These are phyloP conservation scores for Westerdykella ornata DNA, from an alignment of 2,329 filamentous ascomycete genomes.

Conservation along the genomic window DNA sequence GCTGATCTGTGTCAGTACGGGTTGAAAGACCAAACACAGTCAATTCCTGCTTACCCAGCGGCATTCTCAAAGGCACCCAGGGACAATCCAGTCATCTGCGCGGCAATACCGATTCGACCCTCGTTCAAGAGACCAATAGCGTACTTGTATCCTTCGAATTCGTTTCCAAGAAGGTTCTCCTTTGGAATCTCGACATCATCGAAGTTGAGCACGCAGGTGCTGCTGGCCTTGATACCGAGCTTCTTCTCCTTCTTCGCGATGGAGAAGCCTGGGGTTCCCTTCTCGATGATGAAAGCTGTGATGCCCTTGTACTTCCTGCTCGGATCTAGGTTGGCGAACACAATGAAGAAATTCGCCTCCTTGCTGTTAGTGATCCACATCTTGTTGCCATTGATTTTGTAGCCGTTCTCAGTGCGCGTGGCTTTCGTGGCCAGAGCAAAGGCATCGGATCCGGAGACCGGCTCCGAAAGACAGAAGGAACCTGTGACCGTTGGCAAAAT, in stretches of 20 bases:
- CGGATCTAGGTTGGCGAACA: conserved; percentile 92
- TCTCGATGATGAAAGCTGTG: conserved; percentile 91
- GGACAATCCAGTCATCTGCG: conserved; percentile 96
- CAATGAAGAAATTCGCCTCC: conserved; percentile 92
- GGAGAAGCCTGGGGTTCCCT: conserved; percentile 77
- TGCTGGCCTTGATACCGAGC: conserved; percentile 90
- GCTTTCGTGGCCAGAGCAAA: conserved; percentile 93
- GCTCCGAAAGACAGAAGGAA: conserved; percentile 89
- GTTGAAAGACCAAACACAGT: neutral
- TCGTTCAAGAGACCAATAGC: conserved; percentile 92
- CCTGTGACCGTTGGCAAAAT: conserved; percentile 32
- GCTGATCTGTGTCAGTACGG: conserved; percentile 34
- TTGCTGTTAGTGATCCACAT: conserved; percentile 99
- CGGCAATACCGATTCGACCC: conserved; percentile 93
- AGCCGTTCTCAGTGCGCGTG: conserved; percentile 72
- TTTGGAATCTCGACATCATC: conserved; percentile 89
- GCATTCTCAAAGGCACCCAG: conserved; percentile 94
- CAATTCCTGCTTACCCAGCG: conserved; percentile 51
- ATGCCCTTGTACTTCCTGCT: conserved; percentile 95
- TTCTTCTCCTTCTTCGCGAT: conserved; percentile 99
- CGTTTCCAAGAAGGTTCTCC: conserved; percentile 79
- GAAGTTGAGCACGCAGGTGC: conserved; percentile 95
- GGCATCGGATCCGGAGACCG: conserved; percentile 86
- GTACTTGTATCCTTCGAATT: conserved; percentile 95
- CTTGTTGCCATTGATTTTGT: conserved; percentile 83